A percentile compares a stretch with the other conserved stretches of the same genome.
Evolutionary conservation across 495 filamentous ascomycete species (phyloP).

Genomic region (Cercophora samala): DNA sequence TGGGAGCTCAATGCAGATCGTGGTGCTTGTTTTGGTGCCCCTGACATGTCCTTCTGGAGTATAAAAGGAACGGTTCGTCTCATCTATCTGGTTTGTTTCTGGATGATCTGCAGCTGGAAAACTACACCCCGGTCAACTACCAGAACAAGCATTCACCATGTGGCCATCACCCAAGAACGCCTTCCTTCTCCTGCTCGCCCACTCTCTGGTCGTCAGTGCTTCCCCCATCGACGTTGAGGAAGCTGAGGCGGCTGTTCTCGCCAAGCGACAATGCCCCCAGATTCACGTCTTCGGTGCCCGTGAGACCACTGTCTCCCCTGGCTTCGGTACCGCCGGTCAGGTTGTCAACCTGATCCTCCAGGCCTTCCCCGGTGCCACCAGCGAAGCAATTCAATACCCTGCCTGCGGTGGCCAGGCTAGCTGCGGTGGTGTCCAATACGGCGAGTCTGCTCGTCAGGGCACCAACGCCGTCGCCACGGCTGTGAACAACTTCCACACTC

Average conservation of each 20-base stretch:
- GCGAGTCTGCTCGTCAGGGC: slow-evolving; percentile 50
- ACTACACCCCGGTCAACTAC: background rate
- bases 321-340: slow-evolving; percentile 51
- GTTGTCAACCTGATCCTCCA: slow-evolving; percentile 54
- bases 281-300: slow-evolving; percentile 63
- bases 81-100: background rate
- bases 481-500: slow-evolving; percentile 51
- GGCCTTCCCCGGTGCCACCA: slow-evolving; percentile 52
- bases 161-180: slow-evolving; percentile 34
- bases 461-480: slow-evolving; percentile 53
- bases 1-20: slow-evolving; percentile 4
- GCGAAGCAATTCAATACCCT: slow-evolving; percentile 58
- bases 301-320: slow-evolving; percentile 57
- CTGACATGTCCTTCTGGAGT: background rate
- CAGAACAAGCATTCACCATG: slow-evolving; percentile 24
- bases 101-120: background rate
- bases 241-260: slow-evolving; percentile 14
- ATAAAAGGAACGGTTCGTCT: slow-evolving; percentile 4
- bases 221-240: slow-evolving; percentile 26
- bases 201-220: slow-evolving; percentile 31
- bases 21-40: background rate
- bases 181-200: slow-evolving; percentile 29
- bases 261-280: slow-evolving; percentile 41
- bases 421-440: slow-evolving; percentile 54
- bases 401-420: slow-evolving; percentile 54